A percentile compares a stretch with the other conserved stretches of the same genome.
These are phyloP conservation scores for Xeromyces bisporus DNA, from an alignment of 495 filamentous ascomycete species.

Conservation along the genomic window DNA sequence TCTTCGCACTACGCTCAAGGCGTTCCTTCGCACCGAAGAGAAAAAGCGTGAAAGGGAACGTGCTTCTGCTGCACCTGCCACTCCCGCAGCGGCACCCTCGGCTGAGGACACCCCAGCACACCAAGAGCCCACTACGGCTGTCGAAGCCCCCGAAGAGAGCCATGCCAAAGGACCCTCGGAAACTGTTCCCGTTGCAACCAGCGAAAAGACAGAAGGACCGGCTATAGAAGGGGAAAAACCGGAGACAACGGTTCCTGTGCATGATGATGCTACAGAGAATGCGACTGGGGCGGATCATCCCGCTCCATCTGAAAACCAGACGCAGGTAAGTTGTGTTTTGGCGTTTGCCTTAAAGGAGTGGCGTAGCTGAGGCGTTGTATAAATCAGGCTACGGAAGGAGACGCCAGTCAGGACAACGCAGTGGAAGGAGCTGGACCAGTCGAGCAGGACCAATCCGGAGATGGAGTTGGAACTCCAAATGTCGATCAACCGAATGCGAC, in stretches of 20 bases:
- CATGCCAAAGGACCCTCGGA: conserved; percentile 1
- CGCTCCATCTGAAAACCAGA: conserved; percentile 7
- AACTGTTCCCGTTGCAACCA: conserved; percentile 1
- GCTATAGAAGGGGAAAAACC: conserved; percentile 1
- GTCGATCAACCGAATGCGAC: conserved; percentile 6
- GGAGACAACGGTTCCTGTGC: not conserved
- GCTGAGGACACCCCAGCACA: conserved; percentile 9
- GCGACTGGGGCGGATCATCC: conserved; percentile 4
- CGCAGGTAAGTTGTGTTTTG: conserved; percentile 4
- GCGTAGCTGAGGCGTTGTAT: too few species aligned
- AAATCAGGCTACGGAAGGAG: conserved; percentile 1
- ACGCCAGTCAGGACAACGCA: not conserved
- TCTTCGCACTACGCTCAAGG: conserved; percentile 72
- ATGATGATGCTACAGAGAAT: conserved; percentile 1
- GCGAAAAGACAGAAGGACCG: conserved; percentile 3
- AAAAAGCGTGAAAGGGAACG: conserved; percentile 60
- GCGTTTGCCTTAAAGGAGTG: too few species aligned
- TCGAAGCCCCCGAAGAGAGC: conserved; percentile 2
- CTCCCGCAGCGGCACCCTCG: conserved; percentile 9
- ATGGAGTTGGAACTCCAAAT: conserved; percentile 8
- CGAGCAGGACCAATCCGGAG: conserved; percentile 4
- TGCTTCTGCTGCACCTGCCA: conserved; percentile 19
- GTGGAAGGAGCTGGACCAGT: conserved; percentile 3
- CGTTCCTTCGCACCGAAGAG: conserved; percentile 72
- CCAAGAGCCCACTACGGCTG: conserved; percentile 5